Conservation (phyloP, 164 flowering plant species). For the Piper longum region DNA sequence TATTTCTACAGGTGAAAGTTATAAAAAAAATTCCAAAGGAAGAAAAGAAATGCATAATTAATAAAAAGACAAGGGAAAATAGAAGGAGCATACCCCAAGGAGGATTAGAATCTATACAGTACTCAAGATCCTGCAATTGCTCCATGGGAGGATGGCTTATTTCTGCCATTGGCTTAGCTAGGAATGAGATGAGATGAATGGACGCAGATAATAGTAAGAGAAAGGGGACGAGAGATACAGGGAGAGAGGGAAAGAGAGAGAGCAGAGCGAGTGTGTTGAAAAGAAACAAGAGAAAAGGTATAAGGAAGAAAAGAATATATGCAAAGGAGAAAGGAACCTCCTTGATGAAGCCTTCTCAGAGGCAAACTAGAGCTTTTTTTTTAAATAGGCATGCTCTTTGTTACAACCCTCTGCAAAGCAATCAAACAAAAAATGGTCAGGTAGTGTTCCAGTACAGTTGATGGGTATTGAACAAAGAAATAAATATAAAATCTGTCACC, state of each 20-base stretch:
- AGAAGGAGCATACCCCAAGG: constrained; percentile 53
- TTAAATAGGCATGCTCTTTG: constrained; percentile 37
- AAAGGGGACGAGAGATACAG: neutral
- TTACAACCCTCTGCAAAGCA: neutral
- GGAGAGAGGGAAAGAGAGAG: neutral
- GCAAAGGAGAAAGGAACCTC: constrained; percentile 26
- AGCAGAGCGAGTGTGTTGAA: neutral
- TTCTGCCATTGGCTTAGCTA: constrained; percentile 51
- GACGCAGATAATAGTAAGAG: constrained; percentile 11
- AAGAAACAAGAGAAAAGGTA: too few relatives aligned
- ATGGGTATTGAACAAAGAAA: neutral
- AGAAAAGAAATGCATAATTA: neutral
- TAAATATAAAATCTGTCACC: neutral
- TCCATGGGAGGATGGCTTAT: constrained; percentile 82
- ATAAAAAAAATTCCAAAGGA: neutral
- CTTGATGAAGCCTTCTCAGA: constrained; percentile 62
- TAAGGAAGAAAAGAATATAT: neutral
- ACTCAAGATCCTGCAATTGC: constrained; percentile 87
- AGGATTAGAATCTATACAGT: constrained; percentile 90
- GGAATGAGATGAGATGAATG: constrained; percentile 4
- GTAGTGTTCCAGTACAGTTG: neutral
- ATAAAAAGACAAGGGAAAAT: neutral
- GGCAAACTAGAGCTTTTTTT: constrained; percentile 67
- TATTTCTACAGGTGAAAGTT: neutral
- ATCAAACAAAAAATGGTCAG: neutral